Conservation (phyloP, 1,139 yeast genomes). For the Yamadazyma siamensis region DNA sequence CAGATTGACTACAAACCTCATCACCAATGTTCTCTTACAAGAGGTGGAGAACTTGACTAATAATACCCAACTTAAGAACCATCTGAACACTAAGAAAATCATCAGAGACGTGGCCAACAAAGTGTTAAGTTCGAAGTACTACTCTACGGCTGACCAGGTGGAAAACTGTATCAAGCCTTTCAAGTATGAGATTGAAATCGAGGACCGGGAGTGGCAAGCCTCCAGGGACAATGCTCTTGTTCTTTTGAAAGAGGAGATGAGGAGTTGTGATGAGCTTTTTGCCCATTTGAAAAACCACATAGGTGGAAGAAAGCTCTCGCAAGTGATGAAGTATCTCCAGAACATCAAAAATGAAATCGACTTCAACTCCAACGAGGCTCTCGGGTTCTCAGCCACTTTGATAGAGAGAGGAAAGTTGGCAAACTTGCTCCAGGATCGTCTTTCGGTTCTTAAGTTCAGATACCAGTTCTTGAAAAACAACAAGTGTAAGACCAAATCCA, state of each 20-base stretch:
- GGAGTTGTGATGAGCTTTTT: conserved; percentile 73
- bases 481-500: conserved; percentile 70
- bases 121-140: conserved; percentile 74
- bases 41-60: conserved; percentile 75
- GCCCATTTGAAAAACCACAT: conserved; percentile 62
- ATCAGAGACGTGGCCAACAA: conserved; percentile 82
- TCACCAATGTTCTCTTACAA: conserved; percentile 73
- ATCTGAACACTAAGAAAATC: conserved; percentile 78
- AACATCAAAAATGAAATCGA: conserved; percentile 42
- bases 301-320: conserved; percentile 80
- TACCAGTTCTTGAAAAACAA: conserved; percentile 71
- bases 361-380: conserved; percentile 53
- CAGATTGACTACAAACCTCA: conserved; percentile 75
- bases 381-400: conserved; percentile 73
- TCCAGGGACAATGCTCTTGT: conserved; percentile 77
- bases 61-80: conserved; percentile 72
- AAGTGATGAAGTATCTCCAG: conserved; percentile 74
- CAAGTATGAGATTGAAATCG: conserved; percentile 94
- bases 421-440: conserved; percentile 71
- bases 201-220: conserved; percentile 87
- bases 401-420: conserved; percentile 81
- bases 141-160: conserved; percentile 95
- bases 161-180: conserved; percentile 97
- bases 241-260: conserved; percentile 76
- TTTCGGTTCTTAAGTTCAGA: conserved; percentile 70